Percentiles rank a stretch among this genome's conserved stretches.
These are phyloP conservation scores for Cercospora berteroae DNA, from an alignment of 2,329 filamentous ascomycete genomes.

Conservation along the genomic window DNA sequence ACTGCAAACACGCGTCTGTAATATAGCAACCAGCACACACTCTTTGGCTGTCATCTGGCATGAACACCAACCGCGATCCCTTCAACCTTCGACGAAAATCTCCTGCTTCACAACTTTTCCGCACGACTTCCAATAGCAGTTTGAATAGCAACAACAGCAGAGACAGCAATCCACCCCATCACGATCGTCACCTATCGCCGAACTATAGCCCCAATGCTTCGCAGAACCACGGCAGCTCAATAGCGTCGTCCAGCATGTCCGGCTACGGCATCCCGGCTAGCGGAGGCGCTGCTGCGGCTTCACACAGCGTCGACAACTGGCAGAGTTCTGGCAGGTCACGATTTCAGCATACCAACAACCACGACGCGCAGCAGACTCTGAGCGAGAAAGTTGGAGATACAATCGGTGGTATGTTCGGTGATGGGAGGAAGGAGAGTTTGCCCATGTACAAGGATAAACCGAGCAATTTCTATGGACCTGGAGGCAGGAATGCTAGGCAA, in stretches of 20 bases:
- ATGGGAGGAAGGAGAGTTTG: constrained; percentile 56
- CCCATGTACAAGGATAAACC: constrained; percentile 99
- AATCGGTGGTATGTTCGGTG: constrained; percentile 64
- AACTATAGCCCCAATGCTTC: constrained; percentile 4
- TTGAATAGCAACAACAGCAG: constrained; percentile 14
- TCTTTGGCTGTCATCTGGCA: constrained; percentile 25
- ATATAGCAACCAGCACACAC: background rate
- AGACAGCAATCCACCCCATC: background rate
- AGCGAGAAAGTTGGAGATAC: constrained; percentile 57
- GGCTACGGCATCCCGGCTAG: constrained; percentile 26
- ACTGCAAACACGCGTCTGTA: background rate
- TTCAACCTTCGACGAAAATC: constrained; percentile 44
- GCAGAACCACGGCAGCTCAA: background rate
- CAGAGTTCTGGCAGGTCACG: constrained; percentile 24
- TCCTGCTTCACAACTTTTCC: constrained; percentile 26
- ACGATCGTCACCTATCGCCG: constrained; percentile 3
- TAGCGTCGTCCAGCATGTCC: constrained; percentile 21
- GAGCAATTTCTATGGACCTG: constrained; percentile 64
- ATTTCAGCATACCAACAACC: constrained; percentile 18
- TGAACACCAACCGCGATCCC: constrained; percentile 47
- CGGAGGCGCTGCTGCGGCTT: constrained; percentile 11
- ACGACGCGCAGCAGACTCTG: constrained; percentile 34
- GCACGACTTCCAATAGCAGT: constrained; percentile 9
- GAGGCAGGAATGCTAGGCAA: constrained; percentile 46
- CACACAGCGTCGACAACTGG: constrained; percentile 19